These are phyloP conservation scores for Lantana camara DNA, from an alignment of 257 asterid species.

Conservation along the genomic window DNA sequence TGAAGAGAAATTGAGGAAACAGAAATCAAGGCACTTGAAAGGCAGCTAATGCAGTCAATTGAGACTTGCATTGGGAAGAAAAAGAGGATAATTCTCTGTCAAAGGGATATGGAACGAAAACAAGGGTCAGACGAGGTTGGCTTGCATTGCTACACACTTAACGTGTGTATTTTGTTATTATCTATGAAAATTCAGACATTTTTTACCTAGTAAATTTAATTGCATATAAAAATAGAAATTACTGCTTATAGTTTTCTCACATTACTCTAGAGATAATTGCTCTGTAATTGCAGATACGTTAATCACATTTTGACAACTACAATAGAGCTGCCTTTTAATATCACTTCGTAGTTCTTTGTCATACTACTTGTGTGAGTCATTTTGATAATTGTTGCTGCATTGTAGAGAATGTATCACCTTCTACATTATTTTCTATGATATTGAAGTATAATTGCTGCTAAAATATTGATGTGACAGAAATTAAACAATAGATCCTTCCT, in stretches of 20 bases:
- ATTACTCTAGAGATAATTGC: not conserved
- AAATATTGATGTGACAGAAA: constrained; percentile 61
- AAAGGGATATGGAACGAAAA: constrained; percentile 83
- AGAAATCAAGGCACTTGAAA: constrained; percentile 87
- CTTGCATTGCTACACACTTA: constrained; percentile 21
- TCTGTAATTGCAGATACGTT: no score
- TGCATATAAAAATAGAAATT: no score
- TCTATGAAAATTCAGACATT: constrained; percentile 16
- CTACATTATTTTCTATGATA: constrained; percentile 13
- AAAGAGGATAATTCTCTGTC: constrained; percentile 85
- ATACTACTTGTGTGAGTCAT: constrained; percentile 9
- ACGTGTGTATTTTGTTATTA: not conserved
- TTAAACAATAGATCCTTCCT: constrained; percentile 72
- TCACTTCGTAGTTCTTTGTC: no score
- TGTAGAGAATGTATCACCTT: constrained; percentile 1
- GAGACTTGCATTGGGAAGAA: constrained; percentile 95
- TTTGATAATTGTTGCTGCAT: constrained; percentile 14
- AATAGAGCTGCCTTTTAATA: no score
- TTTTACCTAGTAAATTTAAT: not conserved
- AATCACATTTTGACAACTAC: no score
- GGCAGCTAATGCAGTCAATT: constrained; percentile 96
- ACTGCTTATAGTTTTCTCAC: not conserved
- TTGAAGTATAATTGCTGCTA: constrained; percentile 28
- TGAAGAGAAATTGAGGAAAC: constrained; percentile 94
- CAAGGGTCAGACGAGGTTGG: constrained; percentile 94